phyloP scores from a whole-genome alignment of 495 filamentous ascomycete species.

The Hyaloscypha variabilis region DNA sequence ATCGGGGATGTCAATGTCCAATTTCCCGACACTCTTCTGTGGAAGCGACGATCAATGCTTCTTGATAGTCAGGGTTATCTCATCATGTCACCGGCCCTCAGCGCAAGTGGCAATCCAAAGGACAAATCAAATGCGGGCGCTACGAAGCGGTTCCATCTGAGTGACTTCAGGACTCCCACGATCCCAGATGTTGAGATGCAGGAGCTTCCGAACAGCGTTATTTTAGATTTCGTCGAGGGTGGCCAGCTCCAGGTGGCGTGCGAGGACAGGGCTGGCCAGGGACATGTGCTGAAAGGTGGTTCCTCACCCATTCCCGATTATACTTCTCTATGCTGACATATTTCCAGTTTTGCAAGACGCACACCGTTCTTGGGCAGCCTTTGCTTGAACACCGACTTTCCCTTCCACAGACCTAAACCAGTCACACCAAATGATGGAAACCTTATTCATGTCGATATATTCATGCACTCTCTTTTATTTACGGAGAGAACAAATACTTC shows the following conservation, averaged over 20 bases:
- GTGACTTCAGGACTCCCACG: slow-evolving; percentile 76
- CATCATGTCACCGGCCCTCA: slow-evolving; percentile 45
- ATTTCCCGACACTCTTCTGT: slow-evolving; percentile 88
- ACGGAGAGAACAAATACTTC: neutral
- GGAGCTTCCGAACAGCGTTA: slow-evolving; percentile 84
- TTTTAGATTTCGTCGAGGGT: slow-evolving; percentile 84
- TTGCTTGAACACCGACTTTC: slow-evolving; percentile 35
- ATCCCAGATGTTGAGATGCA: slow-evolving; percentile 86
- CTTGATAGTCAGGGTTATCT: slow-evolving; percentile 78
- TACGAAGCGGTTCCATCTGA: slow-evolving; percentile 74
- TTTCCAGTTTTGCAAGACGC: slow-evolving; percentile 49
- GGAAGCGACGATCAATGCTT: slow-evolving; percentile 84
- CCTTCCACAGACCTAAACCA: too few relatives aligned
- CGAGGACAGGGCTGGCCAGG: slow-evolving; percentile 74
- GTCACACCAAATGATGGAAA: neutral
- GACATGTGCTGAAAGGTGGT: slow-evolving; percentile 66
- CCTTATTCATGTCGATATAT: slow-evolving; percentile 18
- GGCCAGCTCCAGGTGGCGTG: slow-evolving; percentile 84
- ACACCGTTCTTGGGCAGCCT: slow-evolving; percentile 43
- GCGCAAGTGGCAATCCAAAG: slow-evolving; percentile 33
- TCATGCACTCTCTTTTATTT: slow-evolving; percentile 3
- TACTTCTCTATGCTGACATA: slow-evolving; percentile 22
- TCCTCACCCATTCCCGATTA: neutral
- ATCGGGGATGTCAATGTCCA: slow-evolving; percentile 92
- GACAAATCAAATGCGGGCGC: slow-evolving; percentile 48